Base-by-base conservation (phyloP, 345 rosid species). In the Eucalyptus virginea region DNA sequence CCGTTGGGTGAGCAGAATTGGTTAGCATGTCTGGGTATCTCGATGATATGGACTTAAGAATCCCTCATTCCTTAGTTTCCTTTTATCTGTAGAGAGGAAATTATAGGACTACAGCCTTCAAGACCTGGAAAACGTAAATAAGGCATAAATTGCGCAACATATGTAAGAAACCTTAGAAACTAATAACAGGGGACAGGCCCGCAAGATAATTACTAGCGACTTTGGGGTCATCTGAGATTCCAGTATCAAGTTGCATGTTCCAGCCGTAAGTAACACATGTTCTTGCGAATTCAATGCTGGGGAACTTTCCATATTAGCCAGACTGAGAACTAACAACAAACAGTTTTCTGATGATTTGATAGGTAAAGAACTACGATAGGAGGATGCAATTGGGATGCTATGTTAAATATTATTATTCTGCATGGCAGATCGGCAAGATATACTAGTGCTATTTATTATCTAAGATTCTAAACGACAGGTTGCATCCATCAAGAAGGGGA, bases 1-100 rank as follows among this genome's bases (percentile, higher is more conserved):
- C 99, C 99, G 96, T 96, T 52, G 99, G 99, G 90, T 98, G 99
- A 92, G 98, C 99, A 92, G 98, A 95, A 91, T 98, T 98, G 62
- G 99, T 96, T 81, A 96, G 99, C 88, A 98, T 98, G 92, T 98
- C 99, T 9, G 99, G 99, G 91, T 95, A 97, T 52, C 99, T 95
- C 89, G 99, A 92, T 98, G 99, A 92, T 96, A 98, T 87, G 99
- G 99, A 90, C 99, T 98, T 88, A 97, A 91, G 91, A 98, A 97
- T 67, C 99, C 99, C 93, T 97, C 99, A 90, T 95, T 98, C 90
- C 99, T 95, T 91, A 97, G 93, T 94, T 98, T 98, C 92, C 97
- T 95, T 34, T 99, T 97, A 94, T 98, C 99, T 81, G 97, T 96
- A 86, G 98, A 97, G 88, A 98, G 92, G 96, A 98, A 91, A 98